A percentile compares a stretch with the other conserved stretches of the same genome.
These are phyloP conservation scores for Sporisorium scitamineum DNA, from an alignment of 1,284 basidiomycete species.

Conservation along the genomic window DNA sequence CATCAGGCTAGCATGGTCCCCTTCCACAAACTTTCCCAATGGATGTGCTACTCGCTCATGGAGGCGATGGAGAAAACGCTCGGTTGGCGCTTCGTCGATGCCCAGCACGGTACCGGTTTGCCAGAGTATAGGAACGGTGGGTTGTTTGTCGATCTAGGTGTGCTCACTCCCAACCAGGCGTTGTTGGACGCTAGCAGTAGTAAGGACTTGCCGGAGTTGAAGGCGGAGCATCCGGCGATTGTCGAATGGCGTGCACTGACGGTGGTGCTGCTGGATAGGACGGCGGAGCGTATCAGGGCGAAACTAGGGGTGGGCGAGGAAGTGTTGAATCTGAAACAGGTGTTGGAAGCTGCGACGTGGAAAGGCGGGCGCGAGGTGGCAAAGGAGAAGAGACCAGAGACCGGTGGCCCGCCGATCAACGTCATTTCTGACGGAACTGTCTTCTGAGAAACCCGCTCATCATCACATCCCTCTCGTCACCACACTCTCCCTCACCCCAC, in stretches of 20 bases:
- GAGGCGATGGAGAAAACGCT: slow-evolving; percentile 70
- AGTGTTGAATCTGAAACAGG: slow-evolving; percentile 81
- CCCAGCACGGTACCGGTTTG: slow-evolving; percentile 78
- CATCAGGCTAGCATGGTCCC: slow-evolving; percentile 76
- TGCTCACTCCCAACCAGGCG: slow-evolving; percentile 39
- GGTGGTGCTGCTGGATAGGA: slow-evolving; percentile 78
- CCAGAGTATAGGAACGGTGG: slow-evolving; percentile 72
- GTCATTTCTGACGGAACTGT: slow-evolving; percentile 48
- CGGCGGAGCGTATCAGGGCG: slow-evolving; percentile 35
- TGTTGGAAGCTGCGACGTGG: slow-evolving; percentile 94
- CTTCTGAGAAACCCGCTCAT: slow-evolving; percentile 23
- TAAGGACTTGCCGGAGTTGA: slow-evolving; percentile 70
- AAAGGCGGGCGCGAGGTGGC: slow-evolving; percentile 91
- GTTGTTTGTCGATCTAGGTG: slow-evolving; percentile 83
- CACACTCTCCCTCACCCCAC: not conserved
- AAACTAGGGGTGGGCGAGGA: slow-evolving; percentile 68
- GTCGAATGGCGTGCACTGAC: slow-evolving; percentile 97
- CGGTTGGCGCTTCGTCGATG: slow-evolving; percentile 80
- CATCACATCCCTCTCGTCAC: not conserved
- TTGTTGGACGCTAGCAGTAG: slow-evolving; percentile 73
- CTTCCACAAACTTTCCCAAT: slow-evolving; percentile 93
- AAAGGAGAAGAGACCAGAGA: slow-evolving; percentile 78
- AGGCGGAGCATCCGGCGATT: slow-evolving; percentile 85
- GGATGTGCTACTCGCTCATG: slow-evolving; percentile 72
- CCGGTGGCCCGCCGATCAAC: slow-evolving; percentile 83